Evolutionary conservation across 2,329 filamentous ascomycete species (phyloP).

Genomic region (Alternaria sp.): DNA sequence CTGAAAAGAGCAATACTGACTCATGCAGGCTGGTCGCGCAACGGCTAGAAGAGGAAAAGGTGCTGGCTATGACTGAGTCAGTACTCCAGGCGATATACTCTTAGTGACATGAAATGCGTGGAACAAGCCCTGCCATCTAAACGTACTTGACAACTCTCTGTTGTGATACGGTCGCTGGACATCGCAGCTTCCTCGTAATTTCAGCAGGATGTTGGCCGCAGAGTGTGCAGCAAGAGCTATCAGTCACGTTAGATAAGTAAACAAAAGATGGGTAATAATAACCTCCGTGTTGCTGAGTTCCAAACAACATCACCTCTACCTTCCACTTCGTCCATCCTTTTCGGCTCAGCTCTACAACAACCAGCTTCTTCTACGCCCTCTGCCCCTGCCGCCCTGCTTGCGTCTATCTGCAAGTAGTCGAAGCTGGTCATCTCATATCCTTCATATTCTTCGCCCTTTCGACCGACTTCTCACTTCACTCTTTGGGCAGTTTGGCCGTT

Average conservation of each 20-base stretch:
- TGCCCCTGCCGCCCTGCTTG: background rate
- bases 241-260: conserved; percentile 1
- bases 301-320: conserved; percentile 12
- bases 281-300: background rate
- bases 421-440: conserved; percentile 23
- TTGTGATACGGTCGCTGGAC: background rate
- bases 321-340: conserved; percentile 18
- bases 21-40: conserved; percentile 45
- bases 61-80: conserved; percentile 50
- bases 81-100: conserved; percentile 42
- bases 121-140: background rate
- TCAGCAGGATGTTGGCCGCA: background rate
- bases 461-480: background rate
- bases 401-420: conserved; percentile 2
- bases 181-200: background rate
- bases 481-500: background rate
- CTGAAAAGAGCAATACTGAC: background rate
- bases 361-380: conserved; percentile 22
- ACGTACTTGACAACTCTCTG: background rate
- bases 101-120: background rate
- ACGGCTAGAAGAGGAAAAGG: conserved; percentile 55
- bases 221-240: conserved; percentile 1
- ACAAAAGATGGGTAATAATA: background rate
- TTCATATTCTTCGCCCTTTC: conserved; percentile 2
- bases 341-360: conserved; percentile 7